phyloP scores from a whole-genome alignment of 1,284 basidiomycete species.

The Ustilago nuda region DNA sequence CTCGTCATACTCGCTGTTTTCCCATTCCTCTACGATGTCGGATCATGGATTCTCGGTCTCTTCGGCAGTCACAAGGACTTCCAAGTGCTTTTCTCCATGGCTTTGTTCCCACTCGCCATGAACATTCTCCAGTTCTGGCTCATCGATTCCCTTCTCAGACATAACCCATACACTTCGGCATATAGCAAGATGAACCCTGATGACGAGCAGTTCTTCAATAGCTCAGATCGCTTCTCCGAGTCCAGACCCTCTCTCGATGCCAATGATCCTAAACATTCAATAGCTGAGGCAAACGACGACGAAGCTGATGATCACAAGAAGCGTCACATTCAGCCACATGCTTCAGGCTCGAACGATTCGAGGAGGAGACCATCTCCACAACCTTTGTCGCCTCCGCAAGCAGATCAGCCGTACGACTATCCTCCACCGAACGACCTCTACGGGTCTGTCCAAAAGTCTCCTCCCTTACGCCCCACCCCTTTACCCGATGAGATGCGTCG shows the following conservation, averaged over 20 bases:
- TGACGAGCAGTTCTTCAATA: conserved; percentile 37
- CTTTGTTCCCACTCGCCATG: conserved; percentile 91
- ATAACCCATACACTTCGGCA: conserved; percentile 58
- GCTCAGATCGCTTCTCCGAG: conserved; percentile 31
- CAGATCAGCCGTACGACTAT: conserved; percentile 38
- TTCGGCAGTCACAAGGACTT: conserved; percentile 73
- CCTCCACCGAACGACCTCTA: conserved; percentile 29
- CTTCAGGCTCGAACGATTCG: conserved; percentile 14
- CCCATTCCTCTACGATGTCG: conserved; percentile 78
- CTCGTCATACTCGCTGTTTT: conserved; percentile 77
- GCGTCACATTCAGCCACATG: conserved; percentile 22
- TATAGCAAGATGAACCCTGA: conserved; percentile 51
- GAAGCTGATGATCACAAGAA: conserved; percentile 10
- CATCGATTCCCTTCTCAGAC: conserved; percentile 64
- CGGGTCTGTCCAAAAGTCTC: conserved; percentile 33
- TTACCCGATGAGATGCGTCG: conserved; percentile 37
- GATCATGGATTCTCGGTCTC: conserved; percentile 85
- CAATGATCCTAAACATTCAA: conserved; percentile 11
- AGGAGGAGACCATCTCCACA: conserved; percentile 26
- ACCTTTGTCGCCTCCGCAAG: background rate
- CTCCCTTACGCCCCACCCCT: conserved; percentile 15
- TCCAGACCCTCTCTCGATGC: conserved; percentile 7
- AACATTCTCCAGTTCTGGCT: conserved; percentile 71
- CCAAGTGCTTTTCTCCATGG: conserved; percentile 77
- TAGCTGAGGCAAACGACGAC: conserved; percentile 29